phyloP scores from a whole-genome alignment of 371 early-diverging fungal species.

The Phascolomyces articulosus region DNA sequence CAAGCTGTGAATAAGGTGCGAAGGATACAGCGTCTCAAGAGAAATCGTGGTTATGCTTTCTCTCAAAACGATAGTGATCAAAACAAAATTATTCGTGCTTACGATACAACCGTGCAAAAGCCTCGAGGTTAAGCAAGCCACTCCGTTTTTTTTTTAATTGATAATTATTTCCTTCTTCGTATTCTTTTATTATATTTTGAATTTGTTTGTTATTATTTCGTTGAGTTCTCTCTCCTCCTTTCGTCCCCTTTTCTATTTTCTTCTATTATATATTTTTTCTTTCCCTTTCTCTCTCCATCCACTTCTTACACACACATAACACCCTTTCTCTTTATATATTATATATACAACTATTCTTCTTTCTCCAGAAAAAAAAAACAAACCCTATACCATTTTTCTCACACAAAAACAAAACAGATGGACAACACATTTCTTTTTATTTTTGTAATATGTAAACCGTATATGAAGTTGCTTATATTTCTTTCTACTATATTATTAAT shows the following conservation, averaged over 20 bases:
- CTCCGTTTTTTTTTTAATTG: no score
- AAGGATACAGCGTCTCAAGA: constrained; percentile 88
- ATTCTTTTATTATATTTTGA: background rate
- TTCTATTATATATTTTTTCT: background rate
- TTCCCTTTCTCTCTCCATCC: background rate
- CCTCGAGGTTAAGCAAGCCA: constrained; percentile 66
- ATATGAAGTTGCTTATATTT: background rate
- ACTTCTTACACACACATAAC: no score
- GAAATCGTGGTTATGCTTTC: constrained; percentile 96
- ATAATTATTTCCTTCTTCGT: no score
- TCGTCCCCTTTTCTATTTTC: background rate
- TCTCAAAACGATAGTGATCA: constrained; percentile 97
- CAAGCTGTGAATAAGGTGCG: constrained; percentile 97
- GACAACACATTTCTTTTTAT: background rate
- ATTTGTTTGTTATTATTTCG: background rate
- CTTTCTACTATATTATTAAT: background rate
- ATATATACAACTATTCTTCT: background rate
- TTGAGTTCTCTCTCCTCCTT: background rate
- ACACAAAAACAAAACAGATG: background rate
- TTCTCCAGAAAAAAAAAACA: background rate
- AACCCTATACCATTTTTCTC: background rate
- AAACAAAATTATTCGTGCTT: constrained; percentile 90
- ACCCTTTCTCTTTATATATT: background rate
- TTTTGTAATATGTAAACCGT: background rate
- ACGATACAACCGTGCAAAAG: constrained; percentile 95